These are phyloP conservation scores for Monosporascus sp. DNA, from an alignment of 2,329 filamentous ascomycete species.

Conservation along the genomic window DNA sequence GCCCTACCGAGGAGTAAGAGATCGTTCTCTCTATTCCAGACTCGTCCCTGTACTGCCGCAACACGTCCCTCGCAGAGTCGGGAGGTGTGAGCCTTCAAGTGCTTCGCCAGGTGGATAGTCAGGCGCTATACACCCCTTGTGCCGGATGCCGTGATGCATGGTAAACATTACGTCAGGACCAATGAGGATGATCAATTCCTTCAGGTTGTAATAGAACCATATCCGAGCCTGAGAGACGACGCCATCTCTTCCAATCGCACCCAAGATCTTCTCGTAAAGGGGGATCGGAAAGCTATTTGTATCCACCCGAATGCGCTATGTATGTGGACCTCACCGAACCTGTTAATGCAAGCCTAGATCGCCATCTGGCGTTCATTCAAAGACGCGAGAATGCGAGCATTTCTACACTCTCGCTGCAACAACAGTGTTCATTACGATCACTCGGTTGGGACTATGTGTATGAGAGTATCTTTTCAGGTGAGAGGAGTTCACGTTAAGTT, in stretches of 20 bases:
- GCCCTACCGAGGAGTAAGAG: not conserved
- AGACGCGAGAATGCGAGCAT: too few relatives aligned
- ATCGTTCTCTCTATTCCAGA: not conserved
- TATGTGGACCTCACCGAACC: too few relatives aligned
- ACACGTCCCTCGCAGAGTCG: too few relatives aligned
- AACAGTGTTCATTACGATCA: too few relatives aligned
- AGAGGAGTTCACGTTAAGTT: too few relatives aligned
- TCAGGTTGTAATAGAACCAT: not conserved
- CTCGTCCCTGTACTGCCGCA: not conserved
- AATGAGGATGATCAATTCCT: not conserved
- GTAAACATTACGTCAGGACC: not conserved
- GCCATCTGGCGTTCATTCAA: too few relatives aligned
- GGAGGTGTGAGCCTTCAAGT: not conserved
- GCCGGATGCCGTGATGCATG: not conserved
- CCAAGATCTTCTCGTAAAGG: not conserved
- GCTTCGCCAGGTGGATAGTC: not conserved
- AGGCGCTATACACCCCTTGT: not conserved
- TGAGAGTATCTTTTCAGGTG: too few relatives aligned
- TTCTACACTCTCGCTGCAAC: too few relatives aligned
- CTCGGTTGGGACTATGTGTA: too few relatives aligned
- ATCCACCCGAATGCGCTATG: too few relatives aligned
- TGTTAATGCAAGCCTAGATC: too few relatives aligned
- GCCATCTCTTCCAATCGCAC: not conserved
- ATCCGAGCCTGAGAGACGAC: not conserved
- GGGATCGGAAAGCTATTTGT: too few relatives aligned